Evolutionary conservation across 2,329 filamentous ascomycete species (phyloP).

Genomic region (Torrubiellomyces zombiae): DNA sequence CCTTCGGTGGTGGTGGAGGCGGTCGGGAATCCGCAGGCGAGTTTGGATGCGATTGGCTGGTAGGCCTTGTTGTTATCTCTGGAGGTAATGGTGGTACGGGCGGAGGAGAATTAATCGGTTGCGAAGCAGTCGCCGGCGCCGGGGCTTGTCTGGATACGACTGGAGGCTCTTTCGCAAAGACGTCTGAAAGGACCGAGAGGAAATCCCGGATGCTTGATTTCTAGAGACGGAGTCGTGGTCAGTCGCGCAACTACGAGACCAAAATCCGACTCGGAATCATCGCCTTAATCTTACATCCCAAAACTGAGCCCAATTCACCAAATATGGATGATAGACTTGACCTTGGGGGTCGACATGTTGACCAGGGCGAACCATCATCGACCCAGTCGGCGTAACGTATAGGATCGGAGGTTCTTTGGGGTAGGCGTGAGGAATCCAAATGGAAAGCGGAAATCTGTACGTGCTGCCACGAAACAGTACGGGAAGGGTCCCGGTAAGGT

Average conservation of each 20-base stretch:
- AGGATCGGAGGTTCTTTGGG: constrained; percentile 71
- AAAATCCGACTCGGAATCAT: constrained; percentile 2
- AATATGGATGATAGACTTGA: constrained; percentile 86
- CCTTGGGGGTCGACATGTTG: constrained; percentile 93
- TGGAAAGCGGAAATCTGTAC: constrained; percentile 77
- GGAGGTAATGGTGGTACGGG: constrained; percentile 58
- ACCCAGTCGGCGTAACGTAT: constrained; percentile 76
- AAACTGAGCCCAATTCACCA: constrained; percentile 75
- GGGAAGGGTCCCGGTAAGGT: constrained; percentile 77
- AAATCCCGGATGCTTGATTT: constrained; percentile 77
- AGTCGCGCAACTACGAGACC: background rate
- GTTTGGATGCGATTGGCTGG: constrained; percentile 15
- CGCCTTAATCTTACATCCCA: constrained; percentile 55
- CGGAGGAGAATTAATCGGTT: constrained; percentile 32
- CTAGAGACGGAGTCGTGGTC: constrained; percentile 19
- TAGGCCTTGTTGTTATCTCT: constrained; percentile 34
- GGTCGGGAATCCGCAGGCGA: constrained; percentile 17
- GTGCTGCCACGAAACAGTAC: constrained; percentile 75
- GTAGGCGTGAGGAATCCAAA: constrained; percentile 90
- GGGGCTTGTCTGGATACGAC: constrained; percentile 57
- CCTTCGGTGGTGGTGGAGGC: constrained; percentile 32
- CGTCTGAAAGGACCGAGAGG: constrained; percentile 60
- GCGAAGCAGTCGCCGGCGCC: constrained; percentile 15
- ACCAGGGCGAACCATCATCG: constrained; percentile 78
- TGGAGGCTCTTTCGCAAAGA: constrained; percentile 90